These are phyloP conservation scores for Tarenaya hassleriana DNA, from an alignment of 345 rosid genomes.

Conservation along the genomic window DNA sequence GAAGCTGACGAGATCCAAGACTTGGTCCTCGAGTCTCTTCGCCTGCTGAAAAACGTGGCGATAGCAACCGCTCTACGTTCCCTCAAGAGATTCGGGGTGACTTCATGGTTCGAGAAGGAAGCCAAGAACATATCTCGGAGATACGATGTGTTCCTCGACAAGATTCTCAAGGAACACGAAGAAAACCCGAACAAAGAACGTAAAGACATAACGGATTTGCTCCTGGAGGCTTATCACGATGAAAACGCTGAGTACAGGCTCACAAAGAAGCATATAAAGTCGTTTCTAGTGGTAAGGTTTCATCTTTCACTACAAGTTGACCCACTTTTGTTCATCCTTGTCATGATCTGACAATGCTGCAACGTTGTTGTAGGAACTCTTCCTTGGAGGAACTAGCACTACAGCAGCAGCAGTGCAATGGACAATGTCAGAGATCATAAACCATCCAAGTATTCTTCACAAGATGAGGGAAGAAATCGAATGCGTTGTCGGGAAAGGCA, in stretches of 20 bases:
- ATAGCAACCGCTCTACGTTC: slow-evolving; percentile 5
- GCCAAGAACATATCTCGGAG: neutral
- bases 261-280: slow-evolving; percentile 22
- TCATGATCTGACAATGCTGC: no score
- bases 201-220: slow-evolving; percentile 29
- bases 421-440: slow-evolving; percentile 21
- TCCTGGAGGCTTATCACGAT: slow-evolving; percentile 25
- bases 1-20: slow-evolving; percentile 14
- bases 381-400: slow-evolving; percentile 21
- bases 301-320: neutral
- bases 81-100: slow-evolving; percentile 2
- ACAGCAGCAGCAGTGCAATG: slow-evolving; percentile 13
- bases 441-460: slow-evolving; percentile 10
- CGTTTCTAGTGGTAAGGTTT: slow-evolving; percentile 29
- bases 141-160: slow-evolving; percentile 21
- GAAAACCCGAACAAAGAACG: slow-evolving; percentile 14
- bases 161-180: slow-evolving; percentile 21
- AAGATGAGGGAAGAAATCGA: slow-evolving; percentile 20
- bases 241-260: slow-evolving; percentile 23
- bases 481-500: slow-evolving; percentile 7
- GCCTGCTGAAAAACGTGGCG: slow-evolving; percentile 14
- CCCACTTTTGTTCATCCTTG: no score
- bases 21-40: slow-evolving; percentile 10
- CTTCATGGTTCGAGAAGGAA: slow-evolving; percentile 11
- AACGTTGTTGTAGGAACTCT: no score